A percentile compares a stretch with the other conserved stretches of the same genome.
phyloP scores from a whole-genome alignment of 805 yeast genomes.

The Saccharomycopsis fermentans region DNA sequence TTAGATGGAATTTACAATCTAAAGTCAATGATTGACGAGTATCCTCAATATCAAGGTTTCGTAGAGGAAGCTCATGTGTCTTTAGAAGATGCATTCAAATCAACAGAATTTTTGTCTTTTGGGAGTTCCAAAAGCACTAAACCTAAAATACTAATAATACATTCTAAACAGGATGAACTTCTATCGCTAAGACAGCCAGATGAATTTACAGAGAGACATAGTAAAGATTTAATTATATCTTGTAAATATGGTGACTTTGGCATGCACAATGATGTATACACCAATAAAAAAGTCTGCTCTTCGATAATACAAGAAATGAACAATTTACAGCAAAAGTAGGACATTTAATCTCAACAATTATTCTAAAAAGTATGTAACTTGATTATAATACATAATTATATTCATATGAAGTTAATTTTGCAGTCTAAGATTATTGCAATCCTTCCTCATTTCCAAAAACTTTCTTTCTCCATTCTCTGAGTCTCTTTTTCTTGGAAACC shows the following conservation, averaged over 20 bases:
- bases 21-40: constrained; percentile 41
- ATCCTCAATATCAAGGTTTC: constrained; percentile 48
- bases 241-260: constrained; percentile 38
- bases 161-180: constrained; percentile 61
- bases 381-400: too few species aligned
- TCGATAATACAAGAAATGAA: constrained; percentile 1
- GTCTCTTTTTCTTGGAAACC: constrained; percentile 68
- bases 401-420: too few species aligned
- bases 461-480: constrained; percentile 83
- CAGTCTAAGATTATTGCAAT: neutral
- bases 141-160: constrained; percentile 34
- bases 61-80: constrained; percentile 47
- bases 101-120: constrained; percentile 15
- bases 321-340: neutral
- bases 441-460: constrained; percentile 61
- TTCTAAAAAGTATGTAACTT: too few species aligned
- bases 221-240: constrained; percentile 15
- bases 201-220: constrained; percentile 29
- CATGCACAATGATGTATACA: constrained; percentile 55
- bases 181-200: constrained; percentile 42
- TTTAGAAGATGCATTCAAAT: constrained; percentile 20
- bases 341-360: neutral
- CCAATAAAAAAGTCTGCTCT: constrained; percentile 30
- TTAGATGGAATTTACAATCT: constrained; percentile 68
- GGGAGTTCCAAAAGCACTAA: neutral